Conservation (phyloP, 345 rosid genomes). For the Cardamine occulta region DNA sequence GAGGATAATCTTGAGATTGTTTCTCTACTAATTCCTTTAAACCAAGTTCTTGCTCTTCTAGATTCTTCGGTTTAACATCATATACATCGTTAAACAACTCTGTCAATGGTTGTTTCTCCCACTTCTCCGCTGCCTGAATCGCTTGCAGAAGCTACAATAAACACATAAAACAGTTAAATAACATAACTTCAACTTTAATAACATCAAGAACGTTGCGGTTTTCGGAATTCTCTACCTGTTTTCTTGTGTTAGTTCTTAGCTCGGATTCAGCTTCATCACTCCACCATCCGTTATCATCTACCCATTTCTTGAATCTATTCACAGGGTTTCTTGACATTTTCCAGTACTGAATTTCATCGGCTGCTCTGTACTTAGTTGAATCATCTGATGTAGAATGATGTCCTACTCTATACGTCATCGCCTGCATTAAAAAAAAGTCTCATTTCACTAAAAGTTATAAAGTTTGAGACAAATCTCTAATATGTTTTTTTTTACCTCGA, state of each 20-base stretch:
- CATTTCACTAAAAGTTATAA: not conserved
- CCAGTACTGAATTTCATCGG: conserved; percentile 73
- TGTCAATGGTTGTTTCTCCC: conserved; percentile 58
- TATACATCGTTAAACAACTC: conserved; percentile 72
- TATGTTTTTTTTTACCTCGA: conserved; percentile 55
- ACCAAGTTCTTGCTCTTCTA: conserved; percentile 62
- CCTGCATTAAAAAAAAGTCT: conserved; percentile 40
- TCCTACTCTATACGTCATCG: conserved; percentile 74
- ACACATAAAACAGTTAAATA: conserved; percentile 3
- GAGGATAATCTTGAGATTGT: conserved; percentile 60
- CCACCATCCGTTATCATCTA: conserved; percentile 80
- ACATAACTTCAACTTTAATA: not conserved
- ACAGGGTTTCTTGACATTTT: conserved; percentile 68
- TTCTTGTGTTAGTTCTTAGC: conserved; percentile 55
- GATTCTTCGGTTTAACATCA: conserved; percentile 59
- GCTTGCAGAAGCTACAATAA: conserved; percentile 58
- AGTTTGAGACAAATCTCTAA: not conserved
- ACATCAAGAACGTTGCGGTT: not conserved
- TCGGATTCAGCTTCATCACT: conserved; percentile 58
- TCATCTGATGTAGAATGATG: conserved; percentile 93
- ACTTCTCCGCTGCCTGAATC: conserved; percentile 69
- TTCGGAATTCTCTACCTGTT: conserved; percentile 48
- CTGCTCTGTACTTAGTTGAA: conserved; percentile 71
- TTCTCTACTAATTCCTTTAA: conserved; percentile 54
- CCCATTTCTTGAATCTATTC: conserved; percentile 66